Conservation (phyloP, 2,329 filamentous ascomycete genomes). For the Beauveria varroae region DNA sequence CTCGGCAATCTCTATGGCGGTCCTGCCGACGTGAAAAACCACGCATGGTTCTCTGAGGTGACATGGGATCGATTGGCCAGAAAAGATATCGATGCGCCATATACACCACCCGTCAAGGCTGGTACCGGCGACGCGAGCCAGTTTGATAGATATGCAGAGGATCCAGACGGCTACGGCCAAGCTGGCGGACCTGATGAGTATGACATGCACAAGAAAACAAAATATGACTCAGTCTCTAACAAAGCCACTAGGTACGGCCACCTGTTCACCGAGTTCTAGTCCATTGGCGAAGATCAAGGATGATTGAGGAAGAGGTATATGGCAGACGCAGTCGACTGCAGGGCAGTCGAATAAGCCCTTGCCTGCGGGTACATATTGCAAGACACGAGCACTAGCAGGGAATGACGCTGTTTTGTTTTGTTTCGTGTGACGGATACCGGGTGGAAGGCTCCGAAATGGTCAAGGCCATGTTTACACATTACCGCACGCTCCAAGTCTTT, state of each 20-base stretch:
- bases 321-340: background rate
- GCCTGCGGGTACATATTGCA: background rate
- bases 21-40: constrained; percentile 85
- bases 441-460: background rate
- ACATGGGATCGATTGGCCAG: constrained; percentile 92
- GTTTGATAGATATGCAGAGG: constrained; percentile 97
- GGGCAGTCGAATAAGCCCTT: background rate
- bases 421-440: background rate
- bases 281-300: background rate
- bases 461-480: background rate
- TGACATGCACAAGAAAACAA: constrained; percentile 34
- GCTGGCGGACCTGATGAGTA: constrained; percentile 71
- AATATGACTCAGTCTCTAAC: background rate
- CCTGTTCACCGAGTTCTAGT: constrained; percentile 67
- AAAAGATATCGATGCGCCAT: constrained; percentile 97
- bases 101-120: constrained; percentile 90
- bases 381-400: background rate
- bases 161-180: constrained; percentile 84
- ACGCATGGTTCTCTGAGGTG: constrained; percentile 94
- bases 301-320: background rate
- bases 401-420: background rate
- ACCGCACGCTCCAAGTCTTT: background rate
- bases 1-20: constrained; percentile 91
- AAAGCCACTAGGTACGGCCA: constrained; percentile 55
- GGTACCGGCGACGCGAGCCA: constrained; percentile 93